Evolutionary conservation across 2,329 filamentous ascomycete species (phyloP).

Genomic region (Spiromastix sp.): DNA sequence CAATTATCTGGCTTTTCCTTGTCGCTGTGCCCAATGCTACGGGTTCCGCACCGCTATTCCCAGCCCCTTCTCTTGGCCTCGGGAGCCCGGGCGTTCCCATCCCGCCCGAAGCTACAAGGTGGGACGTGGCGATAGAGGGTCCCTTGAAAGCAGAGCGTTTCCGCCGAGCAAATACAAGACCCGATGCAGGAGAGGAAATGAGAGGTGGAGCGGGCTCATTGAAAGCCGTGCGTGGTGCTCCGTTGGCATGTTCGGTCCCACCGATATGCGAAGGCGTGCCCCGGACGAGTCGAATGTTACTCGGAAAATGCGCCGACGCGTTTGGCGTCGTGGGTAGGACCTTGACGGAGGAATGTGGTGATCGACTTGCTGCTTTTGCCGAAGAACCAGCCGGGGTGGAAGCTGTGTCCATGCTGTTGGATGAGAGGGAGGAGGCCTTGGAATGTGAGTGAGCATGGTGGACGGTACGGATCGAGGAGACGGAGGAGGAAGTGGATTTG

Average conservation of each 20-base stretch:
- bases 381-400: conserved; percentile 57
- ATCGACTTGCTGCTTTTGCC: conserved; percentile 47
- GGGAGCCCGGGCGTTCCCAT: conserved; percentile 24
- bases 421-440: conserved; percentile 89
- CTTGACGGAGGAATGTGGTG: conserved; percentile 84
- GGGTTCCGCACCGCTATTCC: conserved; percentile 12
- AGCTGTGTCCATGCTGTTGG: conserved; percentile 60
- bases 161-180: conserved; percentile 36
- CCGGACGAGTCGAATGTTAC: conserved; percentile 74
- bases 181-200: conserved; percentile 30
- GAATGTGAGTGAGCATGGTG: conserved; percentile 84
- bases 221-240: conserved; percentile 22
- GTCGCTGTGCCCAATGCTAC: conserved; percentile 18
- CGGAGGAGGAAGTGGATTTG: conserved; percentile 91
- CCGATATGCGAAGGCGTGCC: conserved; percentile 19
- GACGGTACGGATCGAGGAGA: conserved; percentile 86
- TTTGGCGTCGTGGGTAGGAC: conserved; percentile 88
- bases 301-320: conserved; percentile 59
- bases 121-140: conserved; percentile 31
- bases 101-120: conserved; percentile 22
- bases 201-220: conserved; percentile 30
- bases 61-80: conserved; percentile 19
- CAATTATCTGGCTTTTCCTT: conserved; percentile 33
- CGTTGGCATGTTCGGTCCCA: conserved; percentile 17
- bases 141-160: conserved; percentile 37